Evolutionary conservation across 495 filamentous ascomycete species (phyloP).

Genomic region (Aspergillus coremiiformis): DNA sequence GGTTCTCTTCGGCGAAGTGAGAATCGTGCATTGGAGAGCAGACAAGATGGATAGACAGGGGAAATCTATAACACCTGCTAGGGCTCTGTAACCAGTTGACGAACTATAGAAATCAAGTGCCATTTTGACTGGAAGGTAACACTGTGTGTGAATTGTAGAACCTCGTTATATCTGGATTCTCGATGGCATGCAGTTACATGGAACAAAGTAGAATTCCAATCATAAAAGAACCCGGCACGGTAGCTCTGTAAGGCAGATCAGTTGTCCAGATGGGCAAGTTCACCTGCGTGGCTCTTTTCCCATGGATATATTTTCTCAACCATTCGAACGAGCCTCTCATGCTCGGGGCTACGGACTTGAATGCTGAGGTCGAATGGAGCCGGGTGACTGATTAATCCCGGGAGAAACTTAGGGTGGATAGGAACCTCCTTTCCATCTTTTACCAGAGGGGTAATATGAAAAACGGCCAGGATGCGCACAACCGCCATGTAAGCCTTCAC

Average conservation of each 20-base stretch:
- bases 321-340: conserved; percentile 24
- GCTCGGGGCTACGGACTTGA: conserved; percentile 22
- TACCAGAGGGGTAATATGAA: conserved; percentile 27
- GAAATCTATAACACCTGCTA: too few relatives aligned
- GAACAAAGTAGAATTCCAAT: too few relatives aligned
- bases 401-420: conserved; percentile 19
- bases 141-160: too few relatives aligned
- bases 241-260: neutral
- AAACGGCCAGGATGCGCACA: conserved; percentile 28
- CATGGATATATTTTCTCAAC: conserved; percentile 38
- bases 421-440: conserved; percentile 23
- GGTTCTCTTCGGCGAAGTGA: too few relatives aligned
- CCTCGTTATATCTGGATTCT: too few relatives aligned
- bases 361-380: conserved; percentile 28
- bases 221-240: too few relatives aligned
- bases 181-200: too few relatives aligned
- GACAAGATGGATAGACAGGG: too few relatives aligned
- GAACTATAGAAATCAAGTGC: too few relatives aligned
- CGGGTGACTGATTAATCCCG: conserved; percentile 36
- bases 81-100: too few relatives aligned
- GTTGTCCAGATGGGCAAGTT: neutral
- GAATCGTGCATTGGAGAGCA: too few relatives aligned
- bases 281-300: conserved; percentile 32
- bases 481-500: conserved; percentile 30
- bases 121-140: too few relatives aligned